Conservation (phyloP, 805 yeast species). For the Monosporozyma yasuniensis region DNA sequence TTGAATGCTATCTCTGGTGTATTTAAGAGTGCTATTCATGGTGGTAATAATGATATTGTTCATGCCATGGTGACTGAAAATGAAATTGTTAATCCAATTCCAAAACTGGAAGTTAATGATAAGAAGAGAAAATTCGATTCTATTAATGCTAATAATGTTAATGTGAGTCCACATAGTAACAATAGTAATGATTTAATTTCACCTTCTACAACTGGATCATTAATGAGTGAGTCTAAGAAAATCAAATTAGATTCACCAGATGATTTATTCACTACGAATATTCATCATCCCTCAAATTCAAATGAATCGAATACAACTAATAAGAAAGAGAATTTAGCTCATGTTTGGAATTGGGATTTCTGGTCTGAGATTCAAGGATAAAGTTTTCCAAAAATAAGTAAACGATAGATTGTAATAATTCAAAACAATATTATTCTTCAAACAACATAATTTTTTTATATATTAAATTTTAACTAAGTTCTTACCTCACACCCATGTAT, state of each 20-base stretch:
- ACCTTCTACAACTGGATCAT: conserved; percentile 16
- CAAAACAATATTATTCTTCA: not conserved
- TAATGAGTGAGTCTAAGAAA: conserved; percentile 29
- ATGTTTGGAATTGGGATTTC: conserved; percentile 28
- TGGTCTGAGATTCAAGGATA: conserved; percentile 13
- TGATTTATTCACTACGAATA: conserved; percentile 15
- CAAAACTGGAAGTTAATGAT: not conserved
- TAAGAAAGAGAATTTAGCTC: not conserved
- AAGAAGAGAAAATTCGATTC: conserved; percentile 23
- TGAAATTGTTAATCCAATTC: conserved; percentile 3
- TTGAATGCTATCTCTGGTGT: conserved; percentile 17
- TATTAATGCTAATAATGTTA: not conserved
- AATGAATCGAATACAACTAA: no score
- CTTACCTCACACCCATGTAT: not conserved
- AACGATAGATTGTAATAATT: not conserved
- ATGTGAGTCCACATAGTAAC: not conserved
- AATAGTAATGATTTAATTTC: conserved; percentile 4
- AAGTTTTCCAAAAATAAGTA: not conserved
- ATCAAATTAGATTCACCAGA: conserved; percentile 30
- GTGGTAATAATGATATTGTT: conserved; percentile 13
- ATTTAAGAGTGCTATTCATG: conserved; percentile 13
- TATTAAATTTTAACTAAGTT: not conserved
- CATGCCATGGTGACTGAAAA: not conserved
- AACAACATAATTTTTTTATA: not conserved
- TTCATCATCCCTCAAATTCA: not conserved